Evolutionary conservation across 495 filamentous ascomycete species (phyloP).

Genomic region (Cercophora samala): DNA sequence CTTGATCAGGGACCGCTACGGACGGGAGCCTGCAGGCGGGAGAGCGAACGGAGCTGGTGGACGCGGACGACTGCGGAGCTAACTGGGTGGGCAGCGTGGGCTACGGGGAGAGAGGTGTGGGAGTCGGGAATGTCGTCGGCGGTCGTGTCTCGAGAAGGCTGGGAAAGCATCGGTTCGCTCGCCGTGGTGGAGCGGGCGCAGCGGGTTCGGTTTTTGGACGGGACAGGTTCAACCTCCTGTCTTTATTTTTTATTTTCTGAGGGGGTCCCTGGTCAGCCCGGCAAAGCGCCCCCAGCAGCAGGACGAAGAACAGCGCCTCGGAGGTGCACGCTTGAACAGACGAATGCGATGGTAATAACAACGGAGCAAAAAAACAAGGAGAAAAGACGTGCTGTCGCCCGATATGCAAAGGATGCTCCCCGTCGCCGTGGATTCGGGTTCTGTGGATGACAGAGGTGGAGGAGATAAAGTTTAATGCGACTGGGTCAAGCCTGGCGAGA

Average conservation of each 20-base stretch:
- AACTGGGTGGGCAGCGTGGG: constrained; percentile 13
- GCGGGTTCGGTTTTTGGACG: constrained; percentile 27
- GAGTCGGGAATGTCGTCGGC: constrained; percentile 29
- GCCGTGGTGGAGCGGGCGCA: constrained; percentile 29
- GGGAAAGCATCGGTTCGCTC: constrained; percentile 35
- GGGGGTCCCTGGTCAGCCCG: constrained; percentile 26
- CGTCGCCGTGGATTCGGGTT: constrained; percentile 1
- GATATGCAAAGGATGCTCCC: neutral
- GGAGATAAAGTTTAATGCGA: constrained; percentile 8
- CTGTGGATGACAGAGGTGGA: constrained; percentile 4
- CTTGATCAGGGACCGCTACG: neutral
- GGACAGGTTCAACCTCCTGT: constrained; percentile 30
- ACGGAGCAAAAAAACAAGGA: constrained; percentile 1
- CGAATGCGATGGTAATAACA: constrained; percentile 7
- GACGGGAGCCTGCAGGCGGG: constrained; percentile 18
- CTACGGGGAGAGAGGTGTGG: constrained; percentile 1
- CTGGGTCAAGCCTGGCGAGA: constrained; percentile 3
- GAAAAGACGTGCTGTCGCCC: constrained; percentile 1
- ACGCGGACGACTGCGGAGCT: constrained; percentile 18
- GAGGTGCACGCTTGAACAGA: constrained; percentile 12
- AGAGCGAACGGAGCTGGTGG: constrained; percentile 11
- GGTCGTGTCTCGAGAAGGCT: constrained; percentile 37
- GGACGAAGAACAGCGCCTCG: neutral
- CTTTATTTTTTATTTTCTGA: constrained; percentile 32
- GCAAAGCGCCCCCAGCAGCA: constrained; percentile 18